phyloP scores from a whole-genome alignment of 140 eudicot species.

The Stevia rebaudiana region DNA sequence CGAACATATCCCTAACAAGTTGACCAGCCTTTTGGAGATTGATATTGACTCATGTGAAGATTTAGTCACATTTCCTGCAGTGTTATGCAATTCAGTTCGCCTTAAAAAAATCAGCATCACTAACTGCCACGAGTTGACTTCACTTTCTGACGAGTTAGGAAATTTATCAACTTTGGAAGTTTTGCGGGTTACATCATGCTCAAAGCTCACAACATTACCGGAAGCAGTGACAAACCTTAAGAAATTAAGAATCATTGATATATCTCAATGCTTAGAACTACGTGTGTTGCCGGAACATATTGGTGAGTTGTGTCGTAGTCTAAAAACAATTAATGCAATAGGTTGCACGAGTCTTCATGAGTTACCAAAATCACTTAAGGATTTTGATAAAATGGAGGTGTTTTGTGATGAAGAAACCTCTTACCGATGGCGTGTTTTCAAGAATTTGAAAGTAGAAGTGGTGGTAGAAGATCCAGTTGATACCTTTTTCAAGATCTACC shows the following conservation, averaged over 20 bases:
- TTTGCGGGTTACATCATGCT: slow-evolving; percentile 26
- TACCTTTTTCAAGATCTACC: neutral
- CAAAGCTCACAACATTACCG: slow-evolving; percentile 13
- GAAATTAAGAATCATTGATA: slow-evolving; percentile 11
- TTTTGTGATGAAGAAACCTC: slow-evolving; percentile 8
- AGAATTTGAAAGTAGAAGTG: neutral
- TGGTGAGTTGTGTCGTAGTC: slow-evolving; percentile 8
- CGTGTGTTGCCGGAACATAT: slow-evolving; percentile 4
- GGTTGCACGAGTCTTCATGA: slow-evolving; percentile 13
- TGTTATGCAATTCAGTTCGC: neutral
- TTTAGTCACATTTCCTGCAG: slow-evolving; percentile 15
- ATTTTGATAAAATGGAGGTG: neutral
- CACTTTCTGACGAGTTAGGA: slow-evolving; percentile 16
- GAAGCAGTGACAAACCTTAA: neutral
- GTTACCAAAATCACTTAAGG: neutral
- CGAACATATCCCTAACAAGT: neutral
- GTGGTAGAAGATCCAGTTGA: neutral
- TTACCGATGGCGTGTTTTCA: neutral
- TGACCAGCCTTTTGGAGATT: slow-evolving; percentile 20
- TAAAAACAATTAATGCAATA: neutral
- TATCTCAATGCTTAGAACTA: slow-evolving; percentile 12
- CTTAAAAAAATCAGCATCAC: slow-evolving; percentile 25
- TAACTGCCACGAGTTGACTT: slow-evolving; percentile 13
- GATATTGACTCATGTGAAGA: slow-evolving; percentile 26
- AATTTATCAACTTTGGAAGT: slow-evolving; percentile 12